Base-by-base conservation (phyloP, 2,329 filamentous ascomycete species). In the Fusarium hainanense region DNA sequence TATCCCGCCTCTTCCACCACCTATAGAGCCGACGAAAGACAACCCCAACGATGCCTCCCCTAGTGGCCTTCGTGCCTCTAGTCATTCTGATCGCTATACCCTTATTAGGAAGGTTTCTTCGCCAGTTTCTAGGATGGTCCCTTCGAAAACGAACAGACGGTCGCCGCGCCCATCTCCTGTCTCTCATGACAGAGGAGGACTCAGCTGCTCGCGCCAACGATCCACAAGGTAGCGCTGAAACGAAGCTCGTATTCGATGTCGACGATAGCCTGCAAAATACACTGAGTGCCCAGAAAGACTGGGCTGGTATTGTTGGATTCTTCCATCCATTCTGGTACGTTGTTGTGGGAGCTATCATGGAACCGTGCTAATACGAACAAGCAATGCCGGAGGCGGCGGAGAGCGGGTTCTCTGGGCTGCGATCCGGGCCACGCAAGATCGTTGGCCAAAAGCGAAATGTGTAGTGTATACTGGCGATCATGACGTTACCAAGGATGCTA, bases 401-500 rank as follows among this genome's bases (percentile, higher is more conserved):
- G 96, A 99, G 82, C 87, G 96, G 78, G 96, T 99, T 44, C 88
- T 99, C 27, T 99, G 97, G 93, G 95, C 94, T 58, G 96, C 96
- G 13, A 93, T 99, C 65, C 89, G 93, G 64, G 93, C 95, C 42
- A 98, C 93, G 4, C 96, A 98, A 81, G 88, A 90, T 74, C 88
- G 91, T 71, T 98, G 93, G 90, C 96, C 95, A 4, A 91, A 91
- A 64, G 93, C 94, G 43, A 92, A 94, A 75, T 97, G 94, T 75
- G 88, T 96, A 16, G 92, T 99, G 37, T 99, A 99, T 78, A 99
- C 96, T 0, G 96, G 96, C 54, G 96, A 99, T 78, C 93, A 97
- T 78, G 93, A 96, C 73, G 92, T 92, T 47, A 89, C 89, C 78
- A 97, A 97, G 80, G 84, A 89, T 20, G 85, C 87, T 20, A 97